Conservation (phyloP, 352 stramenopile species). For the Globisporangium cystogenes region DNA sequence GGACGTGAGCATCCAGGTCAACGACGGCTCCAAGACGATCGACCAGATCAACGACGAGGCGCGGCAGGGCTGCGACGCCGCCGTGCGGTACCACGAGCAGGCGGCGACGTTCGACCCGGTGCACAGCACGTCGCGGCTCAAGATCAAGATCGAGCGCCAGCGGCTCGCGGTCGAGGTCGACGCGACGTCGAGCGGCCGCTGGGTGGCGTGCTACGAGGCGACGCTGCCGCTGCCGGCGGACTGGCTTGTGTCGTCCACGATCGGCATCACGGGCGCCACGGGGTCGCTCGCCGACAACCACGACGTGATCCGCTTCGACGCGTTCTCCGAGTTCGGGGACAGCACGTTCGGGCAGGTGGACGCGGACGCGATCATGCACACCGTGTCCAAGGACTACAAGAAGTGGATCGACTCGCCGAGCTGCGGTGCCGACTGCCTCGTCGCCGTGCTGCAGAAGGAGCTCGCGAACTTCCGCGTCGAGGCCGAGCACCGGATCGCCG, state of each 20-base stretch:
- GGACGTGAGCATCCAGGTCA: conserved; percentile 77
- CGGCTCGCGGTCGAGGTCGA: conserved; percentile 70
- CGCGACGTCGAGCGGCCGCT: conserved; percentile 40
- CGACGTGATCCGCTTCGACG: conserved; percentile 75
- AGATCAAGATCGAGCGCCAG: conserved; percentile 64
- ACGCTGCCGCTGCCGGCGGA: conserved; percentile 54
- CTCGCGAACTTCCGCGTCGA: conserved; percentile 75
- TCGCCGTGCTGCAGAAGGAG: conserved; percentile 77
- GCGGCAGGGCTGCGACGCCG: conserved; percentile 67
- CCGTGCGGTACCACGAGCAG: conserved; percentile 75
- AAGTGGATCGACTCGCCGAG: conserved; percentile 78
- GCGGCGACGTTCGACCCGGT: conserved; percentile 73
- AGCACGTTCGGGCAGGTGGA: conserved; percentile 34
- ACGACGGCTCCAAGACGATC: conserved; percentile 71
- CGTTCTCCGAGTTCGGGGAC: conserved; percentile 58
- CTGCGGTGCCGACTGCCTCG: conserved; percentile 68
- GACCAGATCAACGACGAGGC: conserved; percentile 61
- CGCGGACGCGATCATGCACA: conserved; percentile 70
- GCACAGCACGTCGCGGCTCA: conserved; percentile 74
- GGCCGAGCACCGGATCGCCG: conserved; percentile 75
- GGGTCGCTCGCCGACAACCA: conserved; percentile 83
- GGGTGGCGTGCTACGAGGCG: conserved; percentile 59
- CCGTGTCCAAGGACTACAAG: conserved; percentile 80
- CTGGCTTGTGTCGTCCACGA: conserved; percentile 53
- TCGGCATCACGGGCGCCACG: conserved; percentile 75